Percentiles rank a stretch among this genome's conserved stretches.
Conservation (phyloP, 805 yeast species). For the Sungouiozyma intestinalis region DNA sequence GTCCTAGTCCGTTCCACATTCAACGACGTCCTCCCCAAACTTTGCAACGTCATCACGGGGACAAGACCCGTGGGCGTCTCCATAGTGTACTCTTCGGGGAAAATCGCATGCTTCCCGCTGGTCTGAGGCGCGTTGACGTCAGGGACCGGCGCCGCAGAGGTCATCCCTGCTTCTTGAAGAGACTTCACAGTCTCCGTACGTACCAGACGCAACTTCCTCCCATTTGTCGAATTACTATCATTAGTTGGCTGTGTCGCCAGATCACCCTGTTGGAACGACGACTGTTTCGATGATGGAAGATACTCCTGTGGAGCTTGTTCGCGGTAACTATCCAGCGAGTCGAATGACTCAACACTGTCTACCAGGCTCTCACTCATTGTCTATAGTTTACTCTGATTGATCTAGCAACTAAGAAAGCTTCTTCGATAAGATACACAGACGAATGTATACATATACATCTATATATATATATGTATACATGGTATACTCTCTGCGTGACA, state of each 20-base stretch:
- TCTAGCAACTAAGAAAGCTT: too few relatives aligned
- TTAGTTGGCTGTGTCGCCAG: neutral
- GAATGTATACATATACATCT: too few relatives aligned
- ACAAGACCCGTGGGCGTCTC: conserved; percentile 87
- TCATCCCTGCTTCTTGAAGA: conserved; percentile 50
- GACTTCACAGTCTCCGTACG: conserved; percentile 70
- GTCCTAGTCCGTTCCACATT: conserved; percentile 31
- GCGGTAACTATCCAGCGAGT: neutral
- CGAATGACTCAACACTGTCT: neutral
- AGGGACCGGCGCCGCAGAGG: conserved; percentile 41
- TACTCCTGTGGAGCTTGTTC: neutral
- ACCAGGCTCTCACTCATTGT: neutral
- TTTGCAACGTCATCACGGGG: conserved; percentile 61
- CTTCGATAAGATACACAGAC: too few relatives aligned
- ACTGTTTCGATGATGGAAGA: neutral
- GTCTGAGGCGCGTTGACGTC: conserved; percentile 48
- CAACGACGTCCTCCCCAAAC: conserved; percentile 46
- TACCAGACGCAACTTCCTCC: conserved; percentile 28
- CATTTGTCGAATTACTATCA: neutral
- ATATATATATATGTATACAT: neutral
- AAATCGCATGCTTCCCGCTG: conserved; percentile 51
- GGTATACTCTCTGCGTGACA: too few relatives aligned
- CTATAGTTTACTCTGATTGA: too few relatives aligned
- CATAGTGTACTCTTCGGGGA: conserved; percentile 86
- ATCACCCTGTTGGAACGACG: neutral